Evolutionary conservation across 31 red algal species (phyloP), one percentile per base, ranked within the genome.

Genomic region (Odonthalia washingtoniensis): DNA sequence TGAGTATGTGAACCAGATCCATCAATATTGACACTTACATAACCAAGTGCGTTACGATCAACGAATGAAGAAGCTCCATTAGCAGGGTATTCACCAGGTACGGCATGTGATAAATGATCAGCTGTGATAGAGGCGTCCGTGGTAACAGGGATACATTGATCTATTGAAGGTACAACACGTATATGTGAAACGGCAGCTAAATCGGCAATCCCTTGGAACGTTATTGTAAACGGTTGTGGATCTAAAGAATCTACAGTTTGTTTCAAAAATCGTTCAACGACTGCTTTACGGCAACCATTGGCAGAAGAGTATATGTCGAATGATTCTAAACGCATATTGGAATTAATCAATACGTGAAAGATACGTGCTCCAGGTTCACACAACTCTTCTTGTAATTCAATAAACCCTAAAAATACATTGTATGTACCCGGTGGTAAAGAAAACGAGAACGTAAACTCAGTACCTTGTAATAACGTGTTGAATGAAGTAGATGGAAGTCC

Each of bases 1-100:
- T 74, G 57, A 43, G 65, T 76, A 62, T 91, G 89, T 9, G 80
- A 69, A 28, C 89, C 89, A 26, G 64, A 77, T 4, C 89, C 89
- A 52, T 77, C 74, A 70, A 91, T 84, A 18, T 12, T 46, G 5
- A 91, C 89, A 0, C 46, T 53, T 14, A 67, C 44, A 40, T 77
- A 83, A 40, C 89, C 89, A 65, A 76, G 72, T 21, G 70, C 89
- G 70, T 85, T 73, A 65, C 46, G 77, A 39, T 91, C 89, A 17
- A 91, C 89, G 46, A 78, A 91, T 9, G 74, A 88, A 42, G 61
- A 49, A n/a, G 85, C 65, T 64, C 65, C 68, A 46, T 88, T 88
- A 2, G 74, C 73, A 5, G 85, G 85, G 39, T 88, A 88, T 27
- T 44, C 3, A n/a, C 85, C 85, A 49, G 85, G 85, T 3, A 88